phyloP scores from a whole-genome alignment of 805 yeast species.

The Candida nitratophila region DNA sequence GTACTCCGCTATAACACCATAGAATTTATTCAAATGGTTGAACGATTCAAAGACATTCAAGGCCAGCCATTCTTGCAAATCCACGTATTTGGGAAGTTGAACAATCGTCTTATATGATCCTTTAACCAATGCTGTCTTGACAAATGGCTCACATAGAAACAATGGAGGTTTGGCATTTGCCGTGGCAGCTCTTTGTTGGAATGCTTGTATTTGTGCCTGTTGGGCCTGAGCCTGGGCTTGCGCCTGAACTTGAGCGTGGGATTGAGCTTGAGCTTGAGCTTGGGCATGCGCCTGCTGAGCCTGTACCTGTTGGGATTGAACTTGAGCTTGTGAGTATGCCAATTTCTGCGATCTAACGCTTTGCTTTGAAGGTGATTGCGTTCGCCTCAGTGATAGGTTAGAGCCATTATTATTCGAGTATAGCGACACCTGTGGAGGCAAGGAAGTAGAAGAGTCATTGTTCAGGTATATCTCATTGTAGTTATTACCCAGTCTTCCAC shows the following conservation, averaged over 20 bases:
- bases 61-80: conserved; percentile 93
- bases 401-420: conserved; percentile 37
- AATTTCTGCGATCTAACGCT: conserved; percentile 27
- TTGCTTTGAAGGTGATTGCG: conserved; percentile 39
- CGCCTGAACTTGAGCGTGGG: conserved; percentile 9
- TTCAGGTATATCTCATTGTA: conserved; percentile 16
- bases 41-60: conserved; percentile 85
- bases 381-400: conserved; percentile 38
- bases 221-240: neutral
- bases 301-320: conserved; percentile 14
- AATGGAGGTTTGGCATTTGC: conserved; percentile 37
- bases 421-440: conserved; percentile 18
- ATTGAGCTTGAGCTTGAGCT: conserved; percentile 11
- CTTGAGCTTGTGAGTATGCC: conserved; percentile 9
- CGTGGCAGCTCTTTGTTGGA: conserved; percentile 10
- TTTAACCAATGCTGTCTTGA: conserved; percentile 88
- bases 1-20: conserved; percentile 85
- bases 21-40: conserved; percentile 79
- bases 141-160: conserved; percentile 87
- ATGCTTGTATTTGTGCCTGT: conserved; percentile 2
- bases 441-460: conserved; percentile 15
- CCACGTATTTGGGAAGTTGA: conserved; percentile 91
- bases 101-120: conserved; percentile 96
- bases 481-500: conserved; percentile 15
- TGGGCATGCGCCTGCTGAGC: conserved; percentile 4